Evolutionary conservation across 805 yeast genomes (phyloP).

Genomic region (Teunomyces funiuensis): DNA sequence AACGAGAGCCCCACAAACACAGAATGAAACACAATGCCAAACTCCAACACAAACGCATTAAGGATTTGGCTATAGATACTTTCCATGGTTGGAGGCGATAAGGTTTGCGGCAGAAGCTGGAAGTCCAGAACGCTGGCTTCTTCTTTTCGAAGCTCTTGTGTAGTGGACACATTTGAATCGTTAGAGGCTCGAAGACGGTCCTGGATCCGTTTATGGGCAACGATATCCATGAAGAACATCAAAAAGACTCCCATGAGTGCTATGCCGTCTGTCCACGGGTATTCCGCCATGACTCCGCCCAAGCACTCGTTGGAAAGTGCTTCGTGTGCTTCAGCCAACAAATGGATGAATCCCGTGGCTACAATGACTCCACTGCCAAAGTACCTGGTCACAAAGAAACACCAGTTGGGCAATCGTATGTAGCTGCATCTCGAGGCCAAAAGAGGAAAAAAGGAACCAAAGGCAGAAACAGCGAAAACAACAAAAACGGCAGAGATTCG

Average conservation of each 20-base stretch:
- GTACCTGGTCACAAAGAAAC: slow-evolving; percentile 28
- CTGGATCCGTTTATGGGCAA: slow-evolving; percentile 19
- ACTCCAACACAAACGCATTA: slow-evolving; percentile 43
- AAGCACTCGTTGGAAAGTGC: slow-evolving; percentile 28
- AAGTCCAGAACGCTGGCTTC: background rate
- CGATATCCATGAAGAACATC: slow-evolving; percentile 31
- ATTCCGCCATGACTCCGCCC: slow-evolving; percentile 24
- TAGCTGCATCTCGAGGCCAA: slow-evolving; percentile 20
- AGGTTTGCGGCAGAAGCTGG: background rate
- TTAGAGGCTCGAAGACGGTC: background rate
- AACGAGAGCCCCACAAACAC: slow-evolving; percentile 33
- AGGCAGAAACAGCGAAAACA: slow-evolving; percentile 26
- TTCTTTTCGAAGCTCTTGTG: too few species aligned
- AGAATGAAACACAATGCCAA: slow-evolving; percentile 35
- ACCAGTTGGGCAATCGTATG: slow-evolving; percentile 24
- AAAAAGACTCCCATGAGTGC: slow-evolving; percentile 29
- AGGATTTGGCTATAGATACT: slow-evolving; percentile 50
- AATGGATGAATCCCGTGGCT: slow-evolving; percentile 37
- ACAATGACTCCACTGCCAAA: slow-evolving; percentile 38
- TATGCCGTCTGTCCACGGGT: slow-evolving; percentile 35
- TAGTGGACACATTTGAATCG: too few species aligned
- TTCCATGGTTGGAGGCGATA: slow-evolving; percentile 1
- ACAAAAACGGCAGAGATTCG: slow-evolving; percentile 33
- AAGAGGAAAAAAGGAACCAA: slow-evolving; percentile 33
- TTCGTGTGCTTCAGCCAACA: slow-evolving; percentile 30